phyloP scores from a whole-genome alignment of 139 green algal species.

The Marvania coccoides region DNA sequence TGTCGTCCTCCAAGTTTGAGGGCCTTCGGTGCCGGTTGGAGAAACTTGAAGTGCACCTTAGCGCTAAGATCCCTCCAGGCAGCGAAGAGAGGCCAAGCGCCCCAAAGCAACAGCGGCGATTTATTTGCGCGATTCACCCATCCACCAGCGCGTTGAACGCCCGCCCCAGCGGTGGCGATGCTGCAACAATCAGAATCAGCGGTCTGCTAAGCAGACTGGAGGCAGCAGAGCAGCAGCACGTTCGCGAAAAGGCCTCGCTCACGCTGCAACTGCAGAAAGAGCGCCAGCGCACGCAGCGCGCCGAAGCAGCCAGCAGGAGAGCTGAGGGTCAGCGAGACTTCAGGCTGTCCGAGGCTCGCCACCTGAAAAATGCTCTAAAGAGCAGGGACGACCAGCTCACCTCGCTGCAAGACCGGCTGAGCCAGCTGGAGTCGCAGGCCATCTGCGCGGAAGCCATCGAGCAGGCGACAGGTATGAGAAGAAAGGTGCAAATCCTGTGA shows the following conservation, averaged over 20 bases:
- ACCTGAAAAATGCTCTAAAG: constrained; percentile 23
- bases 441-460: too few relatives aligned
- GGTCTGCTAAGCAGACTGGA: not conserved
- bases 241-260: not conserved
- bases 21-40: too few relatives aligned
- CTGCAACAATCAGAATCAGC: not conserved
- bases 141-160: not conserved
- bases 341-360: constrained; percentile 12
- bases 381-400: constrained; percentile 9
- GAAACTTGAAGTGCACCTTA: too few relatives aligned
- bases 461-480: too few relatives aligned
- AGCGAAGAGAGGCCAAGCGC: too few relatives aligned
- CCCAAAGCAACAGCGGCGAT: too few relatives aligned
- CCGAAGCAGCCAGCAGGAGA: not conserved
- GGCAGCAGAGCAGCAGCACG: not conserved
- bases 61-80: too few relatives aligned
- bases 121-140: not conserved
- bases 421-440: constrained; percentile 6
- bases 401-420: constrained; percentile 7
- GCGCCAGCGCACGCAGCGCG: not conserved
- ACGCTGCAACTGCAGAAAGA: constrained; percentile 2
- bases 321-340: constrained; percentile 13
- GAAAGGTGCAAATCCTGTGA: too few relatives aligned
- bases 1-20: too few relatives aligned
- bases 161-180: not conserved